Base-by-base conservation (phyloP, 768 basidiomycete genomes). In the Suillus cothurnatus region DNA sequence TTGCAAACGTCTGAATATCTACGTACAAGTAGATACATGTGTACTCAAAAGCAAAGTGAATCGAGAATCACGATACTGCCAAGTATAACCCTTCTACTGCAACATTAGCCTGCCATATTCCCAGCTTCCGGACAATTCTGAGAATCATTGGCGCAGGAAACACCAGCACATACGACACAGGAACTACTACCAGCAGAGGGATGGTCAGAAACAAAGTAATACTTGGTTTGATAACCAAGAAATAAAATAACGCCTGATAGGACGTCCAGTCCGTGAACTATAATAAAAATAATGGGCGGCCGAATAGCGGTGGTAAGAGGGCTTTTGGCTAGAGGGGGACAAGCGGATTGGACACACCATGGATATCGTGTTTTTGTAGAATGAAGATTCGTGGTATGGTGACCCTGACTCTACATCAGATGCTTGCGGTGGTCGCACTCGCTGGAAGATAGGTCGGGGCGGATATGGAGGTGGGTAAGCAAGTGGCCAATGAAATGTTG, bases 181-280 rank as follows among this genome's bases (percentile, higher is more conserved):
- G 78, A 28, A 88, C 84, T 64, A 91, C 66, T 17, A 85, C 76
- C 19, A 91, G 45, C 59, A 92, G 73, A 26, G 79, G 68, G 17
- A 92, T 73, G 6, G 85, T 83, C 41, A 93, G 78, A 21, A 90
- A 78, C 32, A 94, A 76, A 1, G 92, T 92, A 74, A 94, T 90
- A 36, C 86, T 82, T 3, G 93, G 91, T 74, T 94, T 94, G 80
- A 94, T 88, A 59, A 94, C 90, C 66, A 94, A 84, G 78, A 94
- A 94, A 74, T 94, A 94, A 81, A 94, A 94, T 4, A 94, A 82
- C 0, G 93, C 89, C 78, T 91, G 91, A 75, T 92, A 94, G 21
- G 92, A 91, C 6, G 89, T 91, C 45, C 89, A 79, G 71, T 94
- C 92, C 49, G 89, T 88, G 76, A 94, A 94, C 92, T 93, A 68